Base-by-base conservation (phyloP, 164 flowering plant genomes). In the Sedum album region DNA sequence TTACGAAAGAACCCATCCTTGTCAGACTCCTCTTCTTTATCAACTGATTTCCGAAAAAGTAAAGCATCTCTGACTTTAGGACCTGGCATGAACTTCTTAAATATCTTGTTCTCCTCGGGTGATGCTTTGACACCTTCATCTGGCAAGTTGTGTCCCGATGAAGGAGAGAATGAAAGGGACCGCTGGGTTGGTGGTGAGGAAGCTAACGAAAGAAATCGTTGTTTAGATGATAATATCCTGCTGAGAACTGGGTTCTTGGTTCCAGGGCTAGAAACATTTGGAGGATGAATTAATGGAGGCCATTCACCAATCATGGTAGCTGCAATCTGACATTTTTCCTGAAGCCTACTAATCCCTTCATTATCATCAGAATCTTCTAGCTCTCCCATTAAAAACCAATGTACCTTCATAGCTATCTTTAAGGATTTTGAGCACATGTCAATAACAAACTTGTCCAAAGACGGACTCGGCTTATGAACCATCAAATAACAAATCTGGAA, bases 261-360 rank as follows among this genome's bases (percentile, higher is more conserved):
- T 66, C 86, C 82, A 1, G 90, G 86, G 65, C 85, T 84, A 2
- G 75, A 33, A 8, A 79, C 80, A 77, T 70, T 73, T 26, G 66
- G 90, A 0, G 87, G 88, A 55, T 81, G 85, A 30, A 88, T 73
- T 66, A 95, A 75, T 25, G 90, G 87, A 0, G 90, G 88, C 99
- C 99, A 95, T 68, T 95, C 97, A 31, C 99, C 99, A 88, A 82
- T 86, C 74, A 95, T 74, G 36, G 97, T 95, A 2, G 97, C 92
- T 2, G 99, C 94, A 66, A 86, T 85, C 81, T 91, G 99, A 75
- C 99, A 95, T 77, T 89, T 92, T 81, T 95, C 99, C 72, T 95
- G 97, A 74, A 95, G 86, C 77, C 99, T 85, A 76, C 97, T 84
- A 38, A 95, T 88, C 70, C 99, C 97, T 66, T 92, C 99, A 78